These are phyloP conservation scores for Hemileccinum impolitum DNA, from an alignment of 768 basidiomycete genomes.

Conservation along the genomic window DNA sequence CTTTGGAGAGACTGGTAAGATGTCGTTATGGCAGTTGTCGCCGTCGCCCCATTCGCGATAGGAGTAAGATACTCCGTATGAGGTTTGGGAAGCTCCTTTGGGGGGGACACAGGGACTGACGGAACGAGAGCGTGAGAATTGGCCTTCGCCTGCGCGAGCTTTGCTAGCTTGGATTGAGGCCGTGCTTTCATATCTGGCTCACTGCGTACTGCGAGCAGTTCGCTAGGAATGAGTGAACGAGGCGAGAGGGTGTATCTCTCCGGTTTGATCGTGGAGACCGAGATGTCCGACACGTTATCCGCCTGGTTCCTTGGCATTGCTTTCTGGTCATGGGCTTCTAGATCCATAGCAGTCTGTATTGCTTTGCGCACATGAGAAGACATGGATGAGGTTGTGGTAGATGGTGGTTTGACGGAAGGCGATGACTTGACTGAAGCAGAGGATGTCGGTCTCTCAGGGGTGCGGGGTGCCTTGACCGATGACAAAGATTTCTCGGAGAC, in stretches of 20 bases:
- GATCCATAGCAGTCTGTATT: slow-evolving; percentile 61
- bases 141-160: slow-evolving; percentile 63
- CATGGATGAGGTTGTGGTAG: slow-evolving; percentile 44
- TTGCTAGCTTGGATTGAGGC: slow-evolving; percentile 68
- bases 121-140: slow-evolving; percentile 19
- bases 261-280: slow-evolving; percentile 23
- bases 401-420: slow-evolving; percentile 23
- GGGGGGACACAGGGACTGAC: slow-evolving; percentile 29
- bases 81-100: slow-evolving; percentile 39
- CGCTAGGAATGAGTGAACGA: slow-evolving; percentile 19
- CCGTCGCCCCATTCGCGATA: slow-evolving; percentile 79
- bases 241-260: slow-evolving; percentile 18
- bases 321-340: slow-evolving; percentile 51
- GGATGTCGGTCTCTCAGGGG: slow-evolving; percentile 12
- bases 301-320: slow-evolving; percentile 4
- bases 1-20: slow-evolving; percentile 71
- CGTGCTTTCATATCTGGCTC: slow-evolving; percentile 29
- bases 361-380: slow-evolving; percentile 63
- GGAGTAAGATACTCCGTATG: slow-evolving; percentile 73
- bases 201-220: slow-evolving; percentile 7
- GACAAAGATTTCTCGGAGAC: slow-evolving; percentile 16
- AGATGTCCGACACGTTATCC: slow-evolving; percentile 16
- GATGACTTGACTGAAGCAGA: slow-evolving; percentile 24
- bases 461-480: slow-evolving; percentile 23
- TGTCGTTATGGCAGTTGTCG: slow-evolving; percentile 81